phyloP scores from a whole-genome alignment of 305 asterid genomes.

The Stenogyne calaminthoides region DNA sequence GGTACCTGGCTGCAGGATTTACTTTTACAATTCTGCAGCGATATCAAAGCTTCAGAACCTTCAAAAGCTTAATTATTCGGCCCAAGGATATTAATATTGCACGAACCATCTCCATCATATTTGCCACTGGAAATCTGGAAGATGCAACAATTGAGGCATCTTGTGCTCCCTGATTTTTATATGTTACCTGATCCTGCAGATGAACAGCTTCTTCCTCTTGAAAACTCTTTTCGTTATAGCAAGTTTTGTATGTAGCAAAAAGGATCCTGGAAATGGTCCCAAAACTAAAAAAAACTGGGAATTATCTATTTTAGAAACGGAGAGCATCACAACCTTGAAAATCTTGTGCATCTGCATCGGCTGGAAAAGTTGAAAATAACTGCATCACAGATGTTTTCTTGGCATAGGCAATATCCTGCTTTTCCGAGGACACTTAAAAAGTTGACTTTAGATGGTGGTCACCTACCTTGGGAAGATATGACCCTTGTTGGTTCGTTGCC shows the following conservation, averaged over 20 bases:
- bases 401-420: neutral
- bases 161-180: neutral
- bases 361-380: neutral
- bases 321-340: neutral
- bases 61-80: constrained; percentile 8
- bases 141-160: neutral
- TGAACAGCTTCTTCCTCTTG: neutral
- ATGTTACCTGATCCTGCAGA: neutral
- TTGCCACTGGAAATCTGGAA: constrained; percentile 10
- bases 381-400: neutral
- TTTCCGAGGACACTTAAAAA: neutral
- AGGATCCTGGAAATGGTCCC: neutral
- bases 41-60: constrained; percentile 9
- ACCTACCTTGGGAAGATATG: constrained; percentile 4
- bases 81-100: neutral
- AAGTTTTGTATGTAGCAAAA: neutral
- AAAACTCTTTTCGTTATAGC: neutral
- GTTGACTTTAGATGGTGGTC: neutral
- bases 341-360: neutral
- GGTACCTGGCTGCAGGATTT: constrained; percentile 10
- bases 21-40: neutral
- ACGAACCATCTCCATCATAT: neutral
- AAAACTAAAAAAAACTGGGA: neutral
- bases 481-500: constrained; percentile 14
- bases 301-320: neutral